phyloP scores from a whole-genome alignment of 2,329 filamentous ascomycete species.

The Leptoxyphium fumago region DNA sequence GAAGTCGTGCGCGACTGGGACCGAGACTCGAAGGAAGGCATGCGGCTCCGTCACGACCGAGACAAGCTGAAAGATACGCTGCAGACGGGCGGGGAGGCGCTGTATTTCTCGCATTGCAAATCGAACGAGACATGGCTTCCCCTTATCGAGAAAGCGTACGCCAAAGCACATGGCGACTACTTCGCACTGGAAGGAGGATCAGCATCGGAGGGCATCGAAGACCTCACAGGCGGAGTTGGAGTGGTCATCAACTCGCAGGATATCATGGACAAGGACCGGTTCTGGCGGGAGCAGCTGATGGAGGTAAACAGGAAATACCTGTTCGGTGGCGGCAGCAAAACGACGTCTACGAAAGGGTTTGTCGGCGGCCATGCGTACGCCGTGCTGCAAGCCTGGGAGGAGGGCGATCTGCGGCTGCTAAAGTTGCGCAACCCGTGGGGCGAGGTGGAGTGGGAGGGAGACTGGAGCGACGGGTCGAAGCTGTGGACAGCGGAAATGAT shows the following conservation, averaged over 20 bases:
- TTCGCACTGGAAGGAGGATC: conserved; percentile 60
- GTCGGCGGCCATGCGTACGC: conserved; percentile 47
- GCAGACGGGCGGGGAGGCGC: conserved; percentile 59
- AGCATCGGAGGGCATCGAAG: conserved; percentile 46
- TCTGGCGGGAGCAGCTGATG: conserved; percentile 70
- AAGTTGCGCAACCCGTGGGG: conserved; percentile 64
- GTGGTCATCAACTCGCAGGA: conserved; percentile 54
- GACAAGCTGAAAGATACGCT: conserved; percentile 30
- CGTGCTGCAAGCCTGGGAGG: conserved; percentile 35
- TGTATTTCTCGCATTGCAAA: conserved; percentile 65
- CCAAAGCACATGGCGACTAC: conserved; percentile 73
- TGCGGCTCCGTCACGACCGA: conserved; percentile 24
- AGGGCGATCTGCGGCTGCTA: conserved; percentile 29
- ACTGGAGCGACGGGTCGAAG: conserved; percentile 70
- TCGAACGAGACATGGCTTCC: conserved; percentile 74
- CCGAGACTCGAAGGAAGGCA: conserved; percentile 12
- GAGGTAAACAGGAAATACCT: conserved; percentile 70
- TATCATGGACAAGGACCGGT: conserved; percentile 63
- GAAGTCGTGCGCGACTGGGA: conserved; percentile 26
- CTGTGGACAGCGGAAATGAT: conserved; percentile 76
- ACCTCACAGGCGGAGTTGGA: conserved; percentile 51
- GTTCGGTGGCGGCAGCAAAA: conserved; percentile 47
- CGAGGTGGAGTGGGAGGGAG: conserved; percentile 62
- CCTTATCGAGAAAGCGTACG: conserved; percentile 68
- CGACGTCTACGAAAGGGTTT: conserved; percentile 34